These are phyloP conservation scores for Helotiales sp. DNA, from an alignment of 2,329 filamentous ascomycete species.

Conservation along the genomic window DNA sequence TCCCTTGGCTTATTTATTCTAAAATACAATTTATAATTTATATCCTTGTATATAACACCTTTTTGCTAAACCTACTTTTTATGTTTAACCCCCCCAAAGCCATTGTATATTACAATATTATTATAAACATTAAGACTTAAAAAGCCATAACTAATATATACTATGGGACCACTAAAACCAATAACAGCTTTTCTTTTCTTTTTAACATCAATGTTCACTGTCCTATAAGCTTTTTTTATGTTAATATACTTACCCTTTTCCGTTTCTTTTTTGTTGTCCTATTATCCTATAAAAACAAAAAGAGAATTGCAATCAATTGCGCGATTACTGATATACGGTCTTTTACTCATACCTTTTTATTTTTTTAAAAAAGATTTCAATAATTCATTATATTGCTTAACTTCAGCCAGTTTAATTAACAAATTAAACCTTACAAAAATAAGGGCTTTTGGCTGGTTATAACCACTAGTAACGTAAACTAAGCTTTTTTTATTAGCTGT, in stretches of 20 bases:
- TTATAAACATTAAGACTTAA: neutral
- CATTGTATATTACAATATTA: neutral
- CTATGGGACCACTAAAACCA: neutral
- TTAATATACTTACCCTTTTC: conserved; percentile 18
- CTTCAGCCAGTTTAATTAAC: conserved; percentile 42
- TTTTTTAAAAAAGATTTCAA: conserved; percentile 7
- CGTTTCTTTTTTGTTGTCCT: neutral
- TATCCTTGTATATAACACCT: conserved; percentile 39
- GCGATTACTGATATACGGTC: conserved; percentile 37
- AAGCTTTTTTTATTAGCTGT: conserved; percentile 53
- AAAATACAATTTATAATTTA: conserved; percentile 38
- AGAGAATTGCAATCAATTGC: conserved; percentile 21
- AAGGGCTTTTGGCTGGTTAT: conserved; percentile 42
- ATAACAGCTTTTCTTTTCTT: conserved; percentile 33
- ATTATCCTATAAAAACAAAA: neutral
- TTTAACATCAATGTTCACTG: conserved; percentile 33
- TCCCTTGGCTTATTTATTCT: conserved; percentile 19
- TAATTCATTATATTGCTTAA: conserved; percentile 36
- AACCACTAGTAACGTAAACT: conserved; percentile 49
- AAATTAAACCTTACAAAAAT: conserved; percentile 53
- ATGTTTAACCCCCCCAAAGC: neutral
- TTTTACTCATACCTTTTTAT: conserved; percentile 36
- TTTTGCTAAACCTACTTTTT: conserved; percentile 35
- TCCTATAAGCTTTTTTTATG: conserved; percentile 31
- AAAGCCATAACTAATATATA: neutral